A percentile compares a stretch with the other conserved stretches of the same genome.
phyloP scores from a whole-genome alignment of 306 rosid species.

The Prunus fruticosa region DNA sequence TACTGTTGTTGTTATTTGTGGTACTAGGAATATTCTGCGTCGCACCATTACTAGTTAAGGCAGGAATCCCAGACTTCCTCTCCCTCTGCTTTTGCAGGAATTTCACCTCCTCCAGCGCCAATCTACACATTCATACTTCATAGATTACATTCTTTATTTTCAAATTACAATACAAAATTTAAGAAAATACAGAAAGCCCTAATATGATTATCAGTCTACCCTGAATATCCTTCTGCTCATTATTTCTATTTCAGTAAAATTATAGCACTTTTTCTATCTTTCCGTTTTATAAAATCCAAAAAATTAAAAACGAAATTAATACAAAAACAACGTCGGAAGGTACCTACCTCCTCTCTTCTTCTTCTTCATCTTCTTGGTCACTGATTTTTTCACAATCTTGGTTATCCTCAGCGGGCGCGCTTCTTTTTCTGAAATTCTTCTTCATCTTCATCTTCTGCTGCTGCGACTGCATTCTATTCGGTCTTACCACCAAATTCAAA shows the following conservation, averaged over 20 bases:
- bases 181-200: background rate
- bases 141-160: background rate
- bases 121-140: conserved; percentile 31
- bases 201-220: background rate
- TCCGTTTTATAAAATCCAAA: background rate
- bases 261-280: background rate
- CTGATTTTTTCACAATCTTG: background rate
- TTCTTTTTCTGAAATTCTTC: conserved; percentile 69
- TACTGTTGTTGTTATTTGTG: conserved; percentile 24
- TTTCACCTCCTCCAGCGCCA: conserved; percentile 89
- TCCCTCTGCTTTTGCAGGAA: conserved; percentile 92
- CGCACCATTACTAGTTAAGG: conserved; percentile 31
- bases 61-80: conserved; percentile 79
- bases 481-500: background rate
- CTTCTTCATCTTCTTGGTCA: conserved; percentile 51
- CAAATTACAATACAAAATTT: background rate
- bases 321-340: background rate
- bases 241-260: background rate
- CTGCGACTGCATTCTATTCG: conserved; percentile 10
- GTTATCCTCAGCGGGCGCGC: conserved; percentile 26
- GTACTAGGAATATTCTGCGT: conserved; percentile 13
- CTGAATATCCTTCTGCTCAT: background rate
- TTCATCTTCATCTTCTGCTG: conserved; percentile 49
- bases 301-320: background rate
- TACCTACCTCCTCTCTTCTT: conserved; percentile 61